A percentile compares a stretch with the other conserved stretches of the same genome.
Conservation (phyloP, 306 rosid genomes). For the Glycyrrhiza uralensis region DNA sequence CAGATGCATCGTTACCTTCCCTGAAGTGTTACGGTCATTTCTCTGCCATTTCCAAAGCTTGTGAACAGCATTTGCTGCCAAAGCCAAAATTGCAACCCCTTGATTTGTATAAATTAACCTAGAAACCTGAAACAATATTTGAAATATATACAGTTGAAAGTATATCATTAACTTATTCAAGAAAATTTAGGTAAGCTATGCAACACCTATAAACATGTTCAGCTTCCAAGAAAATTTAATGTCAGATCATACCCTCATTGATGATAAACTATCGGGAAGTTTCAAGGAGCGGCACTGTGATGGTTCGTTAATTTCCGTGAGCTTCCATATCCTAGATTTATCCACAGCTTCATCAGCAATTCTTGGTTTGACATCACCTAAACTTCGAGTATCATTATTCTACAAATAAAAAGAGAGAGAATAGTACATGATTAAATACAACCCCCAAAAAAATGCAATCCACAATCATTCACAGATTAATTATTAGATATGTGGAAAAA, state of each 20-base stretch:
- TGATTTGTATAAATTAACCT: conserved; percentile 94
- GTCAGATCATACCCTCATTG: conserved; percentile 65
- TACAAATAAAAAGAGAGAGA: conserved; percentile 37
- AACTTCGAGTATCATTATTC: conserved; percentile 80
- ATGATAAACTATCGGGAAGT: conserved; percentile 77
- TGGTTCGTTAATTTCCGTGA: conserved; percentile 73
- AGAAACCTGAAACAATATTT: conserved; percentile 66
- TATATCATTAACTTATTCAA: background rate
- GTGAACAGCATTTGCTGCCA: conserved; percentile 97
- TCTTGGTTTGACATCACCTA: conserved; percentile 90
- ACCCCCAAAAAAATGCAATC: conserved; percentile 11
- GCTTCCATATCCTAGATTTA: conserved; percentile 90
- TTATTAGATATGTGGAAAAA: conserved; percentile 20
- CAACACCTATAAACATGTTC: background rate
- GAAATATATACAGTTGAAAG: conserved; percentile 2
- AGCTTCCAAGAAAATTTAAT: background rate
- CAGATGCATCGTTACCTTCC: conserved; percentile 51
- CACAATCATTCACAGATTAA: conserved; percentile 13
- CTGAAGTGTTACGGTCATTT: conserved; percentile 60
- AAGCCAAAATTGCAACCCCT: conserved; percentile 85
- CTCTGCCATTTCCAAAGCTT: conserved; percentile 99
- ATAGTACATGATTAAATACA: conserved; percentile 13
- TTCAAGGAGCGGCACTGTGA: conserved; percentile 86
- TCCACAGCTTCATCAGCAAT: conserved; percentile 76
- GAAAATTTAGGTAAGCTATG: background rate